Conservation (phyloP, 1,284 basidiomycete species). For the Golubevia sp. region DNA sequence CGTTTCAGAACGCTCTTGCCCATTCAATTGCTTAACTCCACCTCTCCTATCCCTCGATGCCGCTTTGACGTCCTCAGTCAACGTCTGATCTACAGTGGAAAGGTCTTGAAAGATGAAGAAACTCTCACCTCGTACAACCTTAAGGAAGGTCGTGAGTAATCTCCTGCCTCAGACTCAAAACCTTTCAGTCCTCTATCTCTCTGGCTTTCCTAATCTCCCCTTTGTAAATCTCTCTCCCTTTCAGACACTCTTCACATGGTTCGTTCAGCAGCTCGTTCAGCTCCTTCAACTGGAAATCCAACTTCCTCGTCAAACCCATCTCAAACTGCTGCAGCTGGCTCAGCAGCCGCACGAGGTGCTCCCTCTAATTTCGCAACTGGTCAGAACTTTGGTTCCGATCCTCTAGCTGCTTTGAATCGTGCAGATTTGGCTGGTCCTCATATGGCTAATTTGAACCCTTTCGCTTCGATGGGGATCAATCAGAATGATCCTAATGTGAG, state of each 20-base stretch:
- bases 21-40: too few species aligned
- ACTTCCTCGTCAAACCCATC: constrained; percentile 10
- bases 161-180: too few species aligned
- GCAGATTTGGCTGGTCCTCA: constrained; percentile 56
- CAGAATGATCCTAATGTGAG: constrained; percentile 44
- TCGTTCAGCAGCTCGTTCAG: constrained; percentile 37
- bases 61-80: constrained; percentile 26
- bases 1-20: too few species aligned
- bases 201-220: neutral
- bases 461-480: constrained; percentile 29
- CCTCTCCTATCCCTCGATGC: neutral
- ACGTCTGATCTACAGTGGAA: constrained; percentile 54
- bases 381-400: constrained; percentile 55
- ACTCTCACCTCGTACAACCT: constrained; percentile 47
- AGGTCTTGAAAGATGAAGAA: constrained; percentile 55
- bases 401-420: constrained; percentile 48
- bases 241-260: constrained; percentile 54
- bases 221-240: neutral
- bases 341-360: constrained; percentile 34
- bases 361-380: constrained; percentile 52
- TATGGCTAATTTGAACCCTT: constrained; percentile 41
- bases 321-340: constrained; percentile 2
- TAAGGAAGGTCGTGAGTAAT: constrained; percentile 31
- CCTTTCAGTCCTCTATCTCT: too few species aligned
- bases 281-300: constrained; percentile 34